Evolutionary conservation across 768 basidiomycete genomes (phyloP).

Genomic region (Glaciozyma martinii): DNA sequence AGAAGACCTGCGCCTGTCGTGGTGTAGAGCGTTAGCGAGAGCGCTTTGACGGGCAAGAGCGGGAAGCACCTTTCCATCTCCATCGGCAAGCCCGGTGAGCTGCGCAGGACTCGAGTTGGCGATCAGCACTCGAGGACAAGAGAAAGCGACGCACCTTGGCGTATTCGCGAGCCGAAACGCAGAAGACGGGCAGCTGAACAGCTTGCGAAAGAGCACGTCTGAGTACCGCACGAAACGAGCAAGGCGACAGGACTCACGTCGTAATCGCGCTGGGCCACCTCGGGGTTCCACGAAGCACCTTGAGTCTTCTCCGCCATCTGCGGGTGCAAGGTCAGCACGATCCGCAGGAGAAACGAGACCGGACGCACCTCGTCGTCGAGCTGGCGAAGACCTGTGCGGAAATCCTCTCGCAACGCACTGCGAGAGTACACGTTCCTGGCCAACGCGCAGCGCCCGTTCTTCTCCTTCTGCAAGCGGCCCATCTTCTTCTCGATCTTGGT

Average conservation of each 20-base stretch:
- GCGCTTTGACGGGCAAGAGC: no score
- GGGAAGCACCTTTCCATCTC: neutral
- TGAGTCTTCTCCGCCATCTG: neutral
- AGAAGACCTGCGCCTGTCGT: neutral
- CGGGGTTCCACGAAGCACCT: neutral
- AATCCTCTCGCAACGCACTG: neutral
- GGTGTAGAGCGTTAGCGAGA: no score
- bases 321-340: no score
- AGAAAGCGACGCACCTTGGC: neutral
- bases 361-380: neutral
- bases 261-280: neutral
- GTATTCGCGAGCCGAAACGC: neutral
- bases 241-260: neutral
- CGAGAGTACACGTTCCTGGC: no score
- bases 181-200: neutral
- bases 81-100: neutral
- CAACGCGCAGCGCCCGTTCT: no score
- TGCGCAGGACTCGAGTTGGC: no score
- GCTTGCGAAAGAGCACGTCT: neutral
- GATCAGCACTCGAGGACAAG: no score
- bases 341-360: no score
- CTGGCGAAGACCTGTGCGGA: neutral
- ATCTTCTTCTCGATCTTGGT: no score
- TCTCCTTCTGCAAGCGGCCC: no score
- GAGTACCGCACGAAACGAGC: neutral